Base-by-base conservation (phyloP, 805 yeast genomes). In the Candida golubevii region DNA sequence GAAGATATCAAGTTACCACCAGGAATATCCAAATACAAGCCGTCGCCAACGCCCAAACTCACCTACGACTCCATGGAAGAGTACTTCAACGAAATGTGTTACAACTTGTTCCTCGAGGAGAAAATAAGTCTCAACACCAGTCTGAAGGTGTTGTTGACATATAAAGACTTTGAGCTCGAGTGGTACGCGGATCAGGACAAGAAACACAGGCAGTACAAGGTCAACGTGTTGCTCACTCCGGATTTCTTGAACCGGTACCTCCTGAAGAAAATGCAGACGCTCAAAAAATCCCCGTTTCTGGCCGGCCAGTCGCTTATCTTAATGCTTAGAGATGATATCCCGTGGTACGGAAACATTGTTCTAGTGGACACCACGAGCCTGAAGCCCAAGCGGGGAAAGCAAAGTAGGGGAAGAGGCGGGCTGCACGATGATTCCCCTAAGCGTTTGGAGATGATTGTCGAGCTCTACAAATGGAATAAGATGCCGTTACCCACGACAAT, bases 31-130 rank as follows among this genome's bases (percentile, higher is more conserved):
- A 57, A 59, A 32, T 63, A 59, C 36, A 60, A 56, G 35, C 70
- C 71, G 7, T 61, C 75, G 3, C 50, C 56, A 26, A 60, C 53
- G 5, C 78, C 83, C 4, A 66, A 65, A 40, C 61, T 77, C 39
- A 62, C 71, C 0, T 82, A 77, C 53, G 76, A 75, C 9, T 65
- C 75, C 27, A 56, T 82, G 52, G 62, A 68, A 8, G 71, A 72
- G 14, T 83, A 84, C 55, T 77, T 75, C 56, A 65, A 74, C 48
- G 82, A 79, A 49, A 76, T 81, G 67, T 74, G 84, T 43, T 76
- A 75, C 60, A 81, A 81, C 42, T 59, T 83, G 44, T 82, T 79
- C 47, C 65, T 81, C 35, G 90, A 84, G 57, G 86, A 83, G 53
- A 72, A 76, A 42, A 49, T 62, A 33, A 56, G 62, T 36, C 47